Conservation (phyloP, 495 filamentous ascomycete species). For the Hyaloscypha variabilis region DNA sequence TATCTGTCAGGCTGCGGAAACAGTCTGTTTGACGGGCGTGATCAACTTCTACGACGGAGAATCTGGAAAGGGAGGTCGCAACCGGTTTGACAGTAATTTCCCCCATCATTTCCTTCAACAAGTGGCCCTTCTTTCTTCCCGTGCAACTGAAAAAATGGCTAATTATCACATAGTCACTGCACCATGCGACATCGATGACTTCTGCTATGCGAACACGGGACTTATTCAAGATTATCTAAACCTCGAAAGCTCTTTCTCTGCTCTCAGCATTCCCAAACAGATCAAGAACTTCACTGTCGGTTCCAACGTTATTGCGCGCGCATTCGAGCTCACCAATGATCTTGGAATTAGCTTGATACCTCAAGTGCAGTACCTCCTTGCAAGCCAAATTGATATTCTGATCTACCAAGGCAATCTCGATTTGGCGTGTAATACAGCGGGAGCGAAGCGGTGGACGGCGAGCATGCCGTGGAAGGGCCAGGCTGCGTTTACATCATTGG, state of each 20-base stretch:
- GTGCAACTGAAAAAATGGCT: neutral
- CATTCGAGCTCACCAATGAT: slow-evolving; percentile 37
- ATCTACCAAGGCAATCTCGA: slow-evolving; percentile 52
- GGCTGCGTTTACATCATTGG: slow-evolving; percentile 42
- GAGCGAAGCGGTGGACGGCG: slow-evolving; percentile 43
- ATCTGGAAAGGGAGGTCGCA: slow-evolving; percentile 36
- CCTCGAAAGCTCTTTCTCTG: slow-evolving; percentile 35
- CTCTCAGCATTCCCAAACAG: slow-evolving; percentile 23
- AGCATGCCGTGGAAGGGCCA: slow-evolving; percentile 48
- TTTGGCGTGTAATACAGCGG: slow-evolving; percentile 49
- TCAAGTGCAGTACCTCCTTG: slow-evolving; percentile 40
- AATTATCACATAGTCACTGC: slow-evolving; percentile 34
- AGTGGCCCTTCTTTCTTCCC: neutral
- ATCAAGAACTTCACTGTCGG: slow-evolving; percentile 21
- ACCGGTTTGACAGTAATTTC: slow-evolving; percentile 44
- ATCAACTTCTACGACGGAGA: slow-evolving; percentile 67
- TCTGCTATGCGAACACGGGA: slow-evolving; percentile 41
- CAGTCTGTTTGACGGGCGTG: slow-evolving; percentile 74
- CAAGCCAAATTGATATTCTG: slow-evolving; percentile 41
- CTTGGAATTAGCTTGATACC: slow-evolving; percentile 26
- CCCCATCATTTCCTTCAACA: neutral
- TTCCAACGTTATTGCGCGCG: slow-evolving; percentile 27
- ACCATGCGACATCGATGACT: slow-evolving; percentile 38
- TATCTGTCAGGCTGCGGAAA: slow-evolving; percentile 68
- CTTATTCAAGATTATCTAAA: slow-evolving; percentile 43